These are phyloP conservation scores for Symbiotaphrina buchneri DNA, from an alignment of 495 filamentous ascomycete genomes.

Conservation along the genomic window DNA sequence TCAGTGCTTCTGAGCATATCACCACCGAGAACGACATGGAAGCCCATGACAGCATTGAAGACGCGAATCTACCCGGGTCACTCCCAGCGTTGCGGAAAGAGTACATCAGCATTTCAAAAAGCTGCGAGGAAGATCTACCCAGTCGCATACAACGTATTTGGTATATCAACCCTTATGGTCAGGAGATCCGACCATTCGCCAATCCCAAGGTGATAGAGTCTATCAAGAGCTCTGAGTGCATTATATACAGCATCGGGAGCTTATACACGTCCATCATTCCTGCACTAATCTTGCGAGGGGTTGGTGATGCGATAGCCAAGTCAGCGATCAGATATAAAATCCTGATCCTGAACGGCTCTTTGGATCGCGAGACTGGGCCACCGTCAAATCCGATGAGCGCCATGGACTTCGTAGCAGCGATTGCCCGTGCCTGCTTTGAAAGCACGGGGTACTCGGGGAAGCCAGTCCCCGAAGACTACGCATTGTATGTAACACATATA, in stretches of 20 bases:
- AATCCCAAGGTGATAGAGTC: slow-evolving; percentile 60
- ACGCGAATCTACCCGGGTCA: slow-evolving; percentile 73
- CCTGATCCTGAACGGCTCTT: slow-evolving; percentile 58
- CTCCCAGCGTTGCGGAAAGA: slow-evolving; percentile 57
- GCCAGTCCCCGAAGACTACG: slow-evolving; percentile 11
- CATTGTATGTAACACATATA: slow-evolving; percentile 58
- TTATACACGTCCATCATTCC: slow-evolving; percentile 57
- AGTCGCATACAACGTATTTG: slow-evolving; percentile 63
- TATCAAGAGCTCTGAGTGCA: slow-evolving; percentile 31
- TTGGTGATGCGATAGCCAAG: slow-evolving; percentile 28
- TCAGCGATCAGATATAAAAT: slow-evolving; percentile 43
- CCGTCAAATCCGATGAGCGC: slow-evolving; percentile 35
- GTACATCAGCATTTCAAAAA: slow-evolving; percentile 62
- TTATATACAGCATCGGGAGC: slow-evolving; percentile 81
- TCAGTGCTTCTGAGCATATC: slow-evolving; percentile 13
- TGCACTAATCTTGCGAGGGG: slow-evolving; percentile 38
- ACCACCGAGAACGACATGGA: slow-evolving; percentile 16
- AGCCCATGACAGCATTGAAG: slow-evolving; percentile 33
- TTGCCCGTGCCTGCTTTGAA: slow-evolving; percentile 39
- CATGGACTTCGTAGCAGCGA: slow-evolving; percentile 54
- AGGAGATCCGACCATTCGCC: slow-evolving; percentile 60
- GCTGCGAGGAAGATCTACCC: slow-evolving; percentile 43
- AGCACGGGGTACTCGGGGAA: slow-evolving; percentile 14
- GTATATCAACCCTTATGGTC: slow-evolving; percentile 95
- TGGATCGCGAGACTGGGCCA: slow-evolving; percentile 73